These are phyloP conservation scores for Entomortierella beljakovae DNA, from an alignment of 192 early-diverging fungal genomes.

Conservation along the genomic window DNA sequence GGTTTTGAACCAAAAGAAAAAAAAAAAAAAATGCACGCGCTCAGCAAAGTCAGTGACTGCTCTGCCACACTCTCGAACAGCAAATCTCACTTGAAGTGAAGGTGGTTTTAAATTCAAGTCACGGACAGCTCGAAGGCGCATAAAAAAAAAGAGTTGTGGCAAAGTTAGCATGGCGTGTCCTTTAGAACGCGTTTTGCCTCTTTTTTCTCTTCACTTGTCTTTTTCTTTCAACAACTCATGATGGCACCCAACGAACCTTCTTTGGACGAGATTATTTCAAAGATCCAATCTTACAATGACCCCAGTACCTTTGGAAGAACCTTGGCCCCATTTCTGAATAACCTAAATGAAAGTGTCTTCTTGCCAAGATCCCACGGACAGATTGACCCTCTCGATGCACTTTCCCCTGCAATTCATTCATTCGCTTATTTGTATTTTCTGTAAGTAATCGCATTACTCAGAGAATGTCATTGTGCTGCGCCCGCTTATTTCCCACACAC, in stretches of 20 bases:
- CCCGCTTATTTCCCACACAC: neutral
- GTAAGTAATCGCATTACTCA: conserved; percentile 34
- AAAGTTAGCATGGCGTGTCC: neutral
- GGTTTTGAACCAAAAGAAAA: neutral
- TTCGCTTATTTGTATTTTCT: conserved; percentile 64
- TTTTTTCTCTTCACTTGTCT: neutral
- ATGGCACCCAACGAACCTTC: conserved; percentile 44
- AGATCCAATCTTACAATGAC: conserved; percentile 36
- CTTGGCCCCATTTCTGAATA: conserved; percentile 35
- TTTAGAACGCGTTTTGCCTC: neutral
- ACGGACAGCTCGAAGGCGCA: neutral
- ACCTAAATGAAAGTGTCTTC: conserved; percentile 44
- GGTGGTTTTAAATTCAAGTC: neutral
- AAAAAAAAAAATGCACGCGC: neutral
- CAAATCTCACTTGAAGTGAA: neutral
- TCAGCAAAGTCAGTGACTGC: neutral
- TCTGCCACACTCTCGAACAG: neutral
- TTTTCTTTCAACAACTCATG: neutral
- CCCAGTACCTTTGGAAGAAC: conserved; percentile 18
- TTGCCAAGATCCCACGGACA: conserved; percentile 18
- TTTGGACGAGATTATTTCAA: conserved; percentile 44
- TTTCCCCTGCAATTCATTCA: conserved; percentile 53
- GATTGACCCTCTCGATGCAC: conserved; percentile 55
- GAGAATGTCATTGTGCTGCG: neutral
- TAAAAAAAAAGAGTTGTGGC: neutral